Evolutionary conservation across 305 asterid species (phyloP), one percentile per base, ranked within the genome.

Genomic region (Fraxinus nigra): DNA sequence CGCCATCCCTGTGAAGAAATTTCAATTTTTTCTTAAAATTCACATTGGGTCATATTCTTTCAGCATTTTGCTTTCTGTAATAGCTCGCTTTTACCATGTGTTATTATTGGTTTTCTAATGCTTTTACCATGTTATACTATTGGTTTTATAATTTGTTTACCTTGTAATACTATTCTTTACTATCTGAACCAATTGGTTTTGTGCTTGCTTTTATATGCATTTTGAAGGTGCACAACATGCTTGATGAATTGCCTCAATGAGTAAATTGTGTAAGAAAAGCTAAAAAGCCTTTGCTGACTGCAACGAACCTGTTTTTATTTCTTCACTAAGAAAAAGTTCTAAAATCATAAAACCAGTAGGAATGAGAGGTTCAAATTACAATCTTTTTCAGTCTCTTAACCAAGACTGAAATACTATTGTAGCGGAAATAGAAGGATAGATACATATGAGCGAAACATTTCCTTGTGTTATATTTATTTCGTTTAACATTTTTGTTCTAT

Each of bases 231-330:
- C 67, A 72, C 82, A 0, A 78, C 38, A 4, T 78, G 82, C 54
- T 78, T 13, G 85, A 73, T 78, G 69, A 59, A 78, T 1, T 78
- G 82, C 48, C 77, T 79, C 72, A 37, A 9, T 14, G 77, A 73
- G 43, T 37, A 5, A 22, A 63, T 13, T 61, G 65, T 73, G n/a
- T 78, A 24, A 63, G 75, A 24, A 38, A n/a, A 10, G 14, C 40
- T 16, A 78, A 35, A 46, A 28, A 24, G 8, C 37, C 16, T 67
- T 67, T 67, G 72, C 72, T 67, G 30, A 28, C 8, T 11, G 74
- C 38, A 63, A 63, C 4, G 14, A 26, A 9, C 35, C 33, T 3
- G 16, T 65, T 65, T 65, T 24, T 65, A 24, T 65, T 65, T 65
- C 35, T 65, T 26, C 73, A 65, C 72, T 26, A 65, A 65, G 26